These are phyloP conservation scores for Podospora pseudopauciseta DNA, from an alignment of 495 filamentous ascomycete genomes.

Conservation along the genomic window DNA sequence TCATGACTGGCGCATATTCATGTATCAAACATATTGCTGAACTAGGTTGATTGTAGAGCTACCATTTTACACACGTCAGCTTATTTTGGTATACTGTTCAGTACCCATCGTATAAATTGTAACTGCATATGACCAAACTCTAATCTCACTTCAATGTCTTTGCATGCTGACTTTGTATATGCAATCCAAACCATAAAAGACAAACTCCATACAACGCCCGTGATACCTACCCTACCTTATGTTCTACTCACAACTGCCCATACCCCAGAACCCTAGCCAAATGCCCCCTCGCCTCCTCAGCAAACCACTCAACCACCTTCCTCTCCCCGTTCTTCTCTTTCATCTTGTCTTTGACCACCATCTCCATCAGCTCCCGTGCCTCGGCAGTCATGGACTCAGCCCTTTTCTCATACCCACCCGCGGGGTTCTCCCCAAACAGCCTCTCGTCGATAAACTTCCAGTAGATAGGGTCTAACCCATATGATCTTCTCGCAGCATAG, in stretches of 20 bases:
- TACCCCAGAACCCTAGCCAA: slow-evolving; percentile 6
- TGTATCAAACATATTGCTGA: too few species aligned
- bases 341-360: slow-evolving; percentile 24
- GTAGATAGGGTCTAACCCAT: slow-evolving; percentile 28
- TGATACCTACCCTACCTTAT: not conserved
- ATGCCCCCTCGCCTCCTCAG: slow-evolving; percentile 15
- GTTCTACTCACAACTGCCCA: not conserved
- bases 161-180: not conserved
- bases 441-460: slow-evolving; percentile 27
- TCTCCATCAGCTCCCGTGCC: slow-evolving; percentile 19
- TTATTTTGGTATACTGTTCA: too few species aligned
- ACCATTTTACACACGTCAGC: too few species aligned
- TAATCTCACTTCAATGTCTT: too few species aligned
- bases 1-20: too few species aligned
- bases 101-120: too few species aligned
- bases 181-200: not conserved
- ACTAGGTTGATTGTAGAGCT: too few species aligned
- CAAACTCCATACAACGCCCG: not conserved
- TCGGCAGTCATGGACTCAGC: slow-evolving; percentile 19
- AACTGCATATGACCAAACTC: too few species aligned
- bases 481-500: slow-evolving; percentile 29
- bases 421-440: slow-evolving; percentile 28
- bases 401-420: slow-evolving; percentile 26
- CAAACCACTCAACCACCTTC: slow-evolving; percentile 22
- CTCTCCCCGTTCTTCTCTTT: slow-evolving; percentile 20